Conservation (phyloP, 2,329 filamentous ascomycete species). For the Parasarocladium wereldwijsianum region DNA sequence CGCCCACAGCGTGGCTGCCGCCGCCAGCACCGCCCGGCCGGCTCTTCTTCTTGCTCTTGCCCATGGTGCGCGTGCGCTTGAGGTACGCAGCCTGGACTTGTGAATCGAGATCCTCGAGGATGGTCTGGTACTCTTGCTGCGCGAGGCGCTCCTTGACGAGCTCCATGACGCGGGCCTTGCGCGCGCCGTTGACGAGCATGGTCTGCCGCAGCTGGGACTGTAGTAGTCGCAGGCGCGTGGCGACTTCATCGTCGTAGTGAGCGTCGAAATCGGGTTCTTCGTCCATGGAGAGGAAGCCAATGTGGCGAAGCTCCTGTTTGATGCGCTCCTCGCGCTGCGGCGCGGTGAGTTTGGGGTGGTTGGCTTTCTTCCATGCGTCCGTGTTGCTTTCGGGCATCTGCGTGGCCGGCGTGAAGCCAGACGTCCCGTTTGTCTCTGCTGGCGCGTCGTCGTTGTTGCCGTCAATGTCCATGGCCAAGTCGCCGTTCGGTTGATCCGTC, state of each 20-base stretch:
- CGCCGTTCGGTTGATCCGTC: slow-evolving; percentile 45
- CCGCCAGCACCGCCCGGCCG: slow-evolving; percentile 61
- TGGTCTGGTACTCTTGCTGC: slow-evolving; percentile 91
- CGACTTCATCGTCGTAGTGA: slow-evolving; percentile 87
- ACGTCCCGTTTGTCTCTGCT: slow-evolving; percentile 17
- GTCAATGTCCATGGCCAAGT: slow-evolving; percentile 39
- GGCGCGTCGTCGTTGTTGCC: slow-evolving; percentile 21
- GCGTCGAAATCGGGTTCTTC: slow-evolving; percentile 65
- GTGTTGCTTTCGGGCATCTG: slow-evolving; percentile 65
- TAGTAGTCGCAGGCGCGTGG: slow-evolving; percentile 72
- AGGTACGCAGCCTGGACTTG: slow-evolving; percentile 92
- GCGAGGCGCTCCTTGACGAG: slow-evolving; percentile 87
- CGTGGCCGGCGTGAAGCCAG: slow-evolving; percentile 45
- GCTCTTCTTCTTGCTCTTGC: slow-evolving; percentile 87
- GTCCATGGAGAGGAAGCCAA: slow-evolving; percentile 68
- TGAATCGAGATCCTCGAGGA: slow-evolving; percentile 87
- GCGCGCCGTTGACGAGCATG: slow-evolving; percentile 76
- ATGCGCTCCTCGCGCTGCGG: slow-evolving; percentile 78
- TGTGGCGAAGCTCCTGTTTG: slow-evolving; percentile 79
- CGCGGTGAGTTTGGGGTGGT: slow-evolving; percentile 67
- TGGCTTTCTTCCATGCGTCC: slow-evolving; percentile 66
- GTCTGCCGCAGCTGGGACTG: slow-evolving; percentile 73
- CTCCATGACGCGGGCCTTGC: slow-evolving; percentile 75
- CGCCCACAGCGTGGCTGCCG: slow-evolving; percentile 48
- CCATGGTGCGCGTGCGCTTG: slow-evolving; percentile 86